Evolutionary conservation across 2,329 filamentous ascomycete species (phyloP), one percentile per base, ranked within the genome.

Genomic region (Periconia sp.): DNA sequence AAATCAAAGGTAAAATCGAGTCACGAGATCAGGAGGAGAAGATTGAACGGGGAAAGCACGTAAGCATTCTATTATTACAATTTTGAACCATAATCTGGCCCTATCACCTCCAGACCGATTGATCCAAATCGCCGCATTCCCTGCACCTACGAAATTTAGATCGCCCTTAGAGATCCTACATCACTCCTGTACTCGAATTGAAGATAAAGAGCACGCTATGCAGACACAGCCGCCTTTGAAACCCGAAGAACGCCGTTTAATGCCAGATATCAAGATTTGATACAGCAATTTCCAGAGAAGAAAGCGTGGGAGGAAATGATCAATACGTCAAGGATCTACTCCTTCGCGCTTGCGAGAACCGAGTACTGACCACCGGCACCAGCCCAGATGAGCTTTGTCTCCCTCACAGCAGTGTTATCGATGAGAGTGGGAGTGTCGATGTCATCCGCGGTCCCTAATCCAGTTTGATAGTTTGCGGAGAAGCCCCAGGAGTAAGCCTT

Each of bases 351-450:
- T 25, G 78, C 76, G n/a, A 89, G 58, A 17, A 89, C 72, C 1
- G 85, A 87, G 68, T 84, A 96, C 65, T 96, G 92, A 4, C 91
- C 91, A 53, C 92, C 92, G n/a, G 87, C 87, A 30, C 88, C 89
- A n/a, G 88, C 88, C 71, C 80, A 89, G 23, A 84, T 78, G 30
- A 96, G 78, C 68, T 85, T 84, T 72, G 87, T 85, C 29, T 83
- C 88, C 21, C 84, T 80, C 19, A 94, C 82, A 29, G 90, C 91
- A 10, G 85, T 88, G 74, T 96, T 96, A 61, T 95, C 88, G 42
- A 96, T 88, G 35, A 86, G 61, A 0, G 87, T 94, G 0, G 92
- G 89, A 17, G 82, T 78, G 55, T 86, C 80, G 21, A 96, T 80
- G 57, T 96, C 90, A 36, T 94, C 88, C n/a, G 83, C 83, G 1